A percentile compares a stretch with the other conserved stretches of the same genome.
These are phyloP conservation scores for Potentilla sterilis DNA, from an alignment of 306 rosid species.

Conservation along the genomic window DNA sequence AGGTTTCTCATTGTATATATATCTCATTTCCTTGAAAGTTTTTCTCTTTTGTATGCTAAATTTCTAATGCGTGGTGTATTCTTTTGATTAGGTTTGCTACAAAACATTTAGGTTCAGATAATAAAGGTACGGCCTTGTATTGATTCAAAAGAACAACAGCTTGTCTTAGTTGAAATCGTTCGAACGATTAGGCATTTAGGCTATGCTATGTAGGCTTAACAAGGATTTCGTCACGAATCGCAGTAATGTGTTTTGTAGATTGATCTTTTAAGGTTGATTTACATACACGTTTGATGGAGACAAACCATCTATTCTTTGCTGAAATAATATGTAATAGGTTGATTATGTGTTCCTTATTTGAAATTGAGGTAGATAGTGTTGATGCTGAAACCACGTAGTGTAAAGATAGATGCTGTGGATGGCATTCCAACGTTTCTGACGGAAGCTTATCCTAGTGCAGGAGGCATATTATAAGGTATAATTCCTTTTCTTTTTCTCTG, in stretches of 20 bases:
- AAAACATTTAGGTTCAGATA: too few relatives aligned
- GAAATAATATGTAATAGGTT: neutral
- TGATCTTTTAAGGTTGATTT: neutral
- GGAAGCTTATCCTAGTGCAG: neutral
- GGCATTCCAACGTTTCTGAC: neutral
- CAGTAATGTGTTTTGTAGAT: neutral
- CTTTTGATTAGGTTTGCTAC: too few relatives aligned
- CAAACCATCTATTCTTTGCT: neutral
- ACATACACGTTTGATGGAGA: neutral
- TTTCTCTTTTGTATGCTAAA: too few relatives aligned
- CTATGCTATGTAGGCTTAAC: too few relatives aligned
- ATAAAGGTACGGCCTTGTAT: too few relatives aligned
- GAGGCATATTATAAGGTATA: neutral
- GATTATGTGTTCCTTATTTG: neutral
- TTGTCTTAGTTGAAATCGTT: too few relatives aligned
- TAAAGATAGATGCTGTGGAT: neutral
- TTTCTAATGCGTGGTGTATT: too few relatives aligned
- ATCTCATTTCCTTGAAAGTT: neutral
- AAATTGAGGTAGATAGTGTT: neutral
- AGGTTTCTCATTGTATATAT: constrained; percentile 2
- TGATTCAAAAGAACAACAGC: too few relatives aligned
- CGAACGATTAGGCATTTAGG: too few relatives aligned
- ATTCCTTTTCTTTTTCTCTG: neutral
- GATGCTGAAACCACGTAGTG: neutral
- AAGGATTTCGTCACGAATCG: neutral